phyloP scores from a whole-genome alignment of 228 moss, liverwort and hornwort genomes.

The Sphagnum magellanicum region DNA sequence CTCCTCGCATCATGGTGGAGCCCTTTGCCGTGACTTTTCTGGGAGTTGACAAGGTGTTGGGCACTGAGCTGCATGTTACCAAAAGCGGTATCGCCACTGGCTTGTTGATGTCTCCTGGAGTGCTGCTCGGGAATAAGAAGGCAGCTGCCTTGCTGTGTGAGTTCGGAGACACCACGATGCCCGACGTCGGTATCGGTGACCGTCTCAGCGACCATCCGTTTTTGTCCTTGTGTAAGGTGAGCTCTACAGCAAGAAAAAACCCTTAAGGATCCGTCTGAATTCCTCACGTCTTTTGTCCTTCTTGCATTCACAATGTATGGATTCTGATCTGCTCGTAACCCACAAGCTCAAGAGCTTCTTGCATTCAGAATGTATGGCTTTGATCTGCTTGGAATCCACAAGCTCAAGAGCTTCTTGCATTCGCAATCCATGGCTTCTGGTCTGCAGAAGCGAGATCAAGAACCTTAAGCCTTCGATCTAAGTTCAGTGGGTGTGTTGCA shows the following conservation, averaged over 20 bases:
- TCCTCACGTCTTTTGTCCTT: background rate
- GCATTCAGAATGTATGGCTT: background rate
- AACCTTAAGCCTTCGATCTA: no score
- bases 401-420: background rate
- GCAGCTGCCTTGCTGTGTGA: constrained; percentile 16
- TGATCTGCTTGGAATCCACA: background rate
- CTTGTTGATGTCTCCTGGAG: constrained; percentile 26
- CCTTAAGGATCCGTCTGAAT: background rate
- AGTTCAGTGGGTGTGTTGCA: background rate
- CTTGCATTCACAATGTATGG: background rate
- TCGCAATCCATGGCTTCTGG: background rate
- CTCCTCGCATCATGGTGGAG: constrained; percentile 55
- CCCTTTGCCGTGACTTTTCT: constrained; percentile 53
- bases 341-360: background rate
- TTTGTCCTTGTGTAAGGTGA: constrained; percentile 60
- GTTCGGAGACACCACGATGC: constrained; percentile 18
- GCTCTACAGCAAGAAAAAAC: background rate
- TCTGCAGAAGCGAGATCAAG: no score
- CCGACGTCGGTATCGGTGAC: constrained; percentile 63
- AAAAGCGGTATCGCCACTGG: constrained; percentile 42
- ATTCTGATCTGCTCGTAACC: background rate
- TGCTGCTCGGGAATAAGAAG: constrained; percentile 41
- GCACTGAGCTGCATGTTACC: constrained; percentile 42
- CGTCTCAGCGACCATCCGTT: constrained; percentile 41
- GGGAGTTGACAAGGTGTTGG: constrained; percentile 43